Evolutionary conservation across 2,329 filamentous ascomycete genomes (phyloP).

Genomic region (Neonectria faginata): DNA sequence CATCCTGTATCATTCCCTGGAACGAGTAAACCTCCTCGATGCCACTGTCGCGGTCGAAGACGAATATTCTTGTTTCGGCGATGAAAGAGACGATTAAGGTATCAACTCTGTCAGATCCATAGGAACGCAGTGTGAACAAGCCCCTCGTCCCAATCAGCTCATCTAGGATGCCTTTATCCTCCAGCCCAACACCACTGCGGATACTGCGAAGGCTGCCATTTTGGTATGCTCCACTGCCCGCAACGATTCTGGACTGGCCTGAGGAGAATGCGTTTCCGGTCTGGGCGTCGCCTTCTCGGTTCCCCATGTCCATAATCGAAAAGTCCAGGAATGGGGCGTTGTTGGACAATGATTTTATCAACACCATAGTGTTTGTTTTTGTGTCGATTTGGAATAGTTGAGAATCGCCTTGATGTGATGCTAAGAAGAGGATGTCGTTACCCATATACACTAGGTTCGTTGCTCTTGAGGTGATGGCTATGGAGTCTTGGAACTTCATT

Average conservation of each 20-base stretch:
- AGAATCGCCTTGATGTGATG: slow-evolving; percentile 92
- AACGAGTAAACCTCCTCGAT: slow-evolving; percentile 89
- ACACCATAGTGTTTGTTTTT: slow-evolving; percentile 61
- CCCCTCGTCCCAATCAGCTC: slow-evolving; percentile 81
- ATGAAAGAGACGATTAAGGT: slow-evolving; percentile 84
- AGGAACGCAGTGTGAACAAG: slow-evolving; percentile 75
- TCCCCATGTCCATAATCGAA: slow-evolving; percentile 95
- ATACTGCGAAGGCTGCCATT: slow-evolving; percentile 92
- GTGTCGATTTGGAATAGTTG: slow-evolving; percentile 76
- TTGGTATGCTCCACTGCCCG: slow-evolving; percentile 89
- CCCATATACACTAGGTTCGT: slow-evolving; percentile 83
- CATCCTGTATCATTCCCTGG: slow-evolving; percentile 74
- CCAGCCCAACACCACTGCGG: slow-evolving; percentile 90
- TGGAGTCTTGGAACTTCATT: slow-evolving; percentile 46
- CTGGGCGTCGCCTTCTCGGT: slow-evolving; percentile 80
- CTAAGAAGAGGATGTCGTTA: slow-evolving; percentile 81
- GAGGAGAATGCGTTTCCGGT: slow-evolving; percentile 90
- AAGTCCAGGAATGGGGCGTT: slow-evolving; percentile 95
- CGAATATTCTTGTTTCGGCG: slow-evolving; percentile 85
- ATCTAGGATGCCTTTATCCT: slow-evolving; percentile 84
- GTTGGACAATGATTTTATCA: slow-evolving; percentile 78
- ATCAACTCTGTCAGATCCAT: slow-evolving; percentile 66
- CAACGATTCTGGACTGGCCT: slow-evolving; percentile 92
- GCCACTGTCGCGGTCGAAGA: slow-evolving; percentile 77
- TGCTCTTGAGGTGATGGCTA: slow-evolving; percentile 74